phyloP scores from a whole-genome alignment of 2,329 filamentous ascomycete species.

The Aplosporella prunicola region DNA sequence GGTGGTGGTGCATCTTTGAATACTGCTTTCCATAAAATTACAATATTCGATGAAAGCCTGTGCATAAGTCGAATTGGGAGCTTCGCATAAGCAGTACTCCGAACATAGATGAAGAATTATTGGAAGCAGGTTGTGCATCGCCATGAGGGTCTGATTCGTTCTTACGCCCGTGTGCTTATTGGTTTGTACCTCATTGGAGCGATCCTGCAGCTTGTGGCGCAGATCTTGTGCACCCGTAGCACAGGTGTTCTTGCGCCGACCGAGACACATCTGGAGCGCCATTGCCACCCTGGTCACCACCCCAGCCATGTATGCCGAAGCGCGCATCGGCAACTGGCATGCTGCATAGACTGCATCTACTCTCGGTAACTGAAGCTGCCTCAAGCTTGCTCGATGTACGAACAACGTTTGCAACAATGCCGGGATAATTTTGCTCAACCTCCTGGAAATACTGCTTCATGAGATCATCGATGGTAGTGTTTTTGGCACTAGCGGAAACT shows the following conservation, averaged over 20 bases:
- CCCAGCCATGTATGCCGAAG: conserved; percentile 52
- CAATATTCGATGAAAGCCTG: too few relatives aligned
- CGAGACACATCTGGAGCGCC: neutral
- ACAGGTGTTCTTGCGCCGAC: neutral
- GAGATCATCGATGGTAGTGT: conserved; percentile 81
- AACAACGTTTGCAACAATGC: conserved; percentile 91
- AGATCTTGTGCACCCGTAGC: conserved; percentile 10
- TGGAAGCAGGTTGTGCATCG: too few relatives aligned
- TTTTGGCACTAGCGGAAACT: conserved; percentile 53
- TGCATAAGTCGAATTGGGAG: too few relatives aligned
- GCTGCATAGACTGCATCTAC: conserved; percentile 57
- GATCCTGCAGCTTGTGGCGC: conserved; percentile 2
- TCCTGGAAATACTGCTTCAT: conserved; percentile 82
- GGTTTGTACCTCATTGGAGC: conserved; percentile 7
- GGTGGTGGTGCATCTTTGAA: too few relatives aligned
- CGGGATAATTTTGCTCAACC: conserved; percentile 78
- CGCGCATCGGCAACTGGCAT: conserved; percentile 55
- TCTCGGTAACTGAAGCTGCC: conserved; percentile 24
- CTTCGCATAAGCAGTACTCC: too few relatives aligned
- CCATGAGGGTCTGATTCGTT: too few relatives aligned
- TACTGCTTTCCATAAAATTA: too few relatives aligned
- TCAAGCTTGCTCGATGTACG: conserved; percentile 78
- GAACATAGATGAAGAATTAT: too few relatives aligned
- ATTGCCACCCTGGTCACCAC: conserved; percentile 38
- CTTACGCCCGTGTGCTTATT: too few relatives aligned